Percentiles rank a stretch among this genome's conserved stretches.
Conservation (phyloP, 495 filamentous ascomycete species). For the Penicillium desertorum region DNA sequence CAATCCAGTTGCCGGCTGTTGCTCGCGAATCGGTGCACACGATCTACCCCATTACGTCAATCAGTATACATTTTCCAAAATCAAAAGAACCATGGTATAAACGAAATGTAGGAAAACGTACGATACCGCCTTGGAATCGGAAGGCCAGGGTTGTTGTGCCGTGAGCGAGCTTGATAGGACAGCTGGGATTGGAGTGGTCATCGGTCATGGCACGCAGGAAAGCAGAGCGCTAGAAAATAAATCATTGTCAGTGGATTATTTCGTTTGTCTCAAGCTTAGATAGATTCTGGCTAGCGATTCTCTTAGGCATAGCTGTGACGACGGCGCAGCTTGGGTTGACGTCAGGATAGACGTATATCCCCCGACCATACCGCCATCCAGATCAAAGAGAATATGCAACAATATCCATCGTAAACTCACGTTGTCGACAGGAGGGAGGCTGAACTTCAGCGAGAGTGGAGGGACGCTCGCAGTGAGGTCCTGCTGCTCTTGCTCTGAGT, state of each 20-base stretch:
- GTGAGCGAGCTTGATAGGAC: slow-evolving; percentile 98
- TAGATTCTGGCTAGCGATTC: slow-evolving; percentile 4
- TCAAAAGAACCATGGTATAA: background rate
- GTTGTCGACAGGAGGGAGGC: slow-evolving; percentile 88
- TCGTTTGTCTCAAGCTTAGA: background rate
- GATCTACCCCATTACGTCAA: slow-evolving; percentile 47
- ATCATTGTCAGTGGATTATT: slow-evolving; percentile 2
- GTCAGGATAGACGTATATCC: slow-evolving; percentile 6
- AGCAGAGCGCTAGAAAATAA: slow-evolving; percentile 63
- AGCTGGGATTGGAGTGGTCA: slow-evolving; percentile 92
- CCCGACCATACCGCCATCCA: slow-evolving; percentile 3
- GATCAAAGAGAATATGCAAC: background rate
- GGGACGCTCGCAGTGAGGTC: slow-evolving; percentile 66
- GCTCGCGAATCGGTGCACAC: slow-evolving; percentile 97
- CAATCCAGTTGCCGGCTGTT: slow-evolving; percentile 97
- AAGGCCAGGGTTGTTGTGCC: slow-evolving; percentile 98
- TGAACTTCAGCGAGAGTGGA: slow-evolving; percentile 83
- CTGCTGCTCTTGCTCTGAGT: slow-evolving; percentile 70
- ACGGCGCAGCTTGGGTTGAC: slow-evolving; percentile 10
- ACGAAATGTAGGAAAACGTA: slow-evolving; percentile 29
- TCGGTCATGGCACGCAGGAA: slow-evolving; percentile 97
- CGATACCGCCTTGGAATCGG: slow-evolving; percentile 93
- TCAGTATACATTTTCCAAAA: background rate
- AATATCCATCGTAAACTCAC: slow-evolving; percentile 51
- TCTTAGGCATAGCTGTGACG: slow-evolving; percentile 9